Evolutionary conservation across 305 asterid species (phyloP).

Genomic region (Fraxinus floribunda): DNA sequence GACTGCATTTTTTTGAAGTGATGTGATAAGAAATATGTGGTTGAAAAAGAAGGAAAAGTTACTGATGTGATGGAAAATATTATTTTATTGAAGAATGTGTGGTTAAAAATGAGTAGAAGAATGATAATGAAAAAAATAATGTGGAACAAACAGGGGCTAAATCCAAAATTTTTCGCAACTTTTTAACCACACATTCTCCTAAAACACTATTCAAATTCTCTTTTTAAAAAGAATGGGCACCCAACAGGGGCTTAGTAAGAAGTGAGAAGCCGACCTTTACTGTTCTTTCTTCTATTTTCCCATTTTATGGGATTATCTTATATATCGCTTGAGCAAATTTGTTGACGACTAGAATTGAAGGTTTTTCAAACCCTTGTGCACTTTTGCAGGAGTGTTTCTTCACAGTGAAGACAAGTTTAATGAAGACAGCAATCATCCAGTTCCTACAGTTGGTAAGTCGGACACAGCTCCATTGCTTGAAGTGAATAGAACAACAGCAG

Average conservation of each 20-base stretch:
- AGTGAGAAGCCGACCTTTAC: background rate
- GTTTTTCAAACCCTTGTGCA: background rate
- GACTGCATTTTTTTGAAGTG: too few species aligned
- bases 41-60: too few species aligned
- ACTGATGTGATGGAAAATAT: too few species aligned
- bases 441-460: conserved; percentile 33
- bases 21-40: too few species aligned
- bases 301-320: background rate
- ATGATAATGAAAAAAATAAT: too few species aligned
- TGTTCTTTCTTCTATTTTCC: background rate
- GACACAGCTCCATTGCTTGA: conserved; percentile 69
- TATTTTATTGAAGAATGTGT: too few species aligned
- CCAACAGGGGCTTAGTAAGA: background rate
- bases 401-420: conserved; percentile 67
- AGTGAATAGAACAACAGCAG: conserved; percentile 32
- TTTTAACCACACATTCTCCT: too few species aligned
- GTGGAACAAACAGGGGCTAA: too few species aligned
- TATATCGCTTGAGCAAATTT: background rate
- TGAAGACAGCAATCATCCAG: conserved; percentile 50
- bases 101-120: too few species aligned
- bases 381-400: conserved; percentile 61
- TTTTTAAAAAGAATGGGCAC: too few species aligned
- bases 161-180: too few species aligned
- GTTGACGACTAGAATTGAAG: background rate
- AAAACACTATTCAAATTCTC: too few species aligned